Percentiles rank a stretch among this genome's conserved stretches.
Conservation (phyloP, 1,284 basidiomycete species). For the Trichosporon sp. region DNA sequence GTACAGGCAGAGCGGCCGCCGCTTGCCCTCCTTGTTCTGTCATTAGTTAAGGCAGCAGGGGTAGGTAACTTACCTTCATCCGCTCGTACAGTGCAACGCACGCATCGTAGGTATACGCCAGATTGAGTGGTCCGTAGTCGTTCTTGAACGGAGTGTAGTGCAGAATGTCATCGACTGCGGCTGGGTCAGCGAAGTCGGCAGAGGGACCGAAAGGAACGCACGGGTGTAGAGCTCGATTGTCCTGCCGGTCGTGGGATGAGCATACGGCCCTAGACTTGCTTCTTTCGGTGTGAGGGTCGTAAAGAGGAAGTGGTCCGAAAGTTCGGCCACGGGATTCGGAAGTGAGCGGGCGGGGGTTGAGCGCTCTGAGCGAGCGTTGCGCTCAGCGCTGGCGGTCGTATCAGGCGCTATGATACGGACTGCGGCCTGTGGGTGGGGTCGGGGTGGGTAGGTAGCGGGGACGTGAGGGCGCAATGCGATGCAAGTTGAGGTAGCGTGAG, state of each 20-base stretch:
- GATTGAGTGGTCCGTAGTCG: slow-evolving; percentile 90
- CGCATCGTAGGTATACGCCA: slow-evolving; percentile 87
- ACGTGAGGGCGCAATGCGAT: not conserved
- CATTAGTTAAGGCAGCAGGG: slow-evolving; percentile 17
- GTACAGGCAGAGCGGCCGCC: slow-evolving; percentile 68
- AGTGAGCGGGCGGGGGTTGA: slow-evolving; percentile 18
- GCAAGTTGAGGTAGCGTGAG: not conserved
- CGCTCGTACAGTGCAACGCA: slow-evolving; percentile 88
- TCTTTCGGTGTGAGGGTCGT: slow-evolving; percentile 34
- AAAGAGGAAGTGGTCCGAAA: slow-evolving; percentile 37
- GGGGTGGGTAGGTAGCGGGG: not conserved
- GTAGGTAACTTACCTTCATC: slow-evolving; percentile 62
- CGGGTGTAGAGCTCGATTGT: slow-evolving; percentile 34
- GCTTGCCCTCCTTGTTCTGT: slow-evolving; percentile 59
- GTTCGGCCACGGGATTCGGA: slow-evolving; percentile 36
- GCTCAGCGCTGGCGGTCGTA: not conserved
- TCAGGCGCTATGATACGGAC: not conserved
- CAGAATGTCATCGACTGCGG: slow-evolving; percentile 65
- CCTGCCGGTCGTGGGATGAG: slow-evolving; percentile 30
- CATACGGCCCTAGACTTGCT: slow-evolving; percentile 25
- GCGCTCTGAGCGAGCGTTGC: not conserved
- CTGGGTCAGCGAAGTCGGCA: not conserved
- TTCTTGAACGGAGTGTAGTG: slow-evolving; percentile 90
- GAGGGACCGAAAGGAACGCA: slow-evolving; percentile 50
- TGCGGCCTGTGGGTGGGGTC: not conserved